phyloP scores from a whole-genome alignment of 176 grass and related monocot species.

The Secale cereale region DNA sequence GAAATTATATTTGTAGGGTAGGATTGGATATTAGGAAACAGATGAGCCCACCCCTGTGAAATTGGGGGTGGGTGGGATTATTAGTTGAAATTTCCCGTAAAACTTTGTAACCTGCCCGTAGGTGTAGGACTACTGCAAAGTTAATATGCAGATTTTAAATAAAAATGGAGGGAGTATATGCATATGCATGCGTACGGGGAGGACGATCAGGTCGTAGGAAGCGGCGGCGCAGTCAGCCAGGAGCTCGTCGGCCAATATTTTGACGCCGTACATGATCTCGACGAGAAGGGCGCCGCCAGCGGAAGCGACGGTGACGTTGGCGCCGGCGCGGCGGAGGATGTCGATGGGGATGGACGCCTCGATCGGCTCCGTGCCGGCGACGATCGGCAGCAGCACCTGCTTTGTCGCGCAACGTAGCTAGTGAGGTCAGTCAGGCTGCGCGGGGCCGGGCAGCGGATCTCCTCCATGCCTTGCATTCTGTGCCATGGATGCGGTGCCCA shows the following conservation, averaged over 20 bases:
- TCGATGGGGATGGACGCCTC: constrained; percentile 64
- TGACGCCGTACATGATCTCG: constrained; percentile 56
- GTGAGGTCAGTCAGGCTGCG: not conserved
- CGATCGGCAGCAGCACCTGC: constrained; percentile 70
- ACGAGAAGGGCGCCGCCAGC: constrained; percentile 49
- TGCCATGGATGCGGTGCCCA: not conserved
- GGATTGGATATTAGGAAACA: no score
- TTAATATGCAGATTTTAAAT: no score
- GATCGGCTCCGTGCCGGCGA: constrained; percentile 71
- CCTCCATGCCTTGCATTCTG: not conserved
- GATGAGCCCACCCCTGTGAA: no score
- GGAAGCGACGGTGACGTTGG: constrained; percentile 71
- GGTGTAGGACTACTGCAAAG: no score
- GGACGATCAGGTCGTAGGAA: constrained; percentile 68
- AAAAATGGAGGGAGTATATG: no score
- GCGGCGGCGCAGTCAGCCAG: constrained; percentile 42
- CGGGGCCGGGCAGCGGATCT: not conserved
- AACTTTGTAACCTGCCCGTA: no score
- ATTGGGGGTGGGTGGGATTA: no score
- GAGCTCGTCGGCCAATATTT: constrained; percentile 62
- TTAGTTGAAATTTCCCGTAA: no score
- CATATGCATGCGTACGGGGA: constrained; percentile 34
- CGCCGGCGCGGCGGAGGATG: constrained; percentile 72
- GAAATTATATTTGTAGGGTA: no score
- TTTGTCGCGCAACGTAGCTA: not conserved